Evolutionary conservation across 495 filamentous ascomycete species (phyloP), one percentile per base, ranked within the genome.

Genomic region (Trichoderma erinaceum): DNA sequence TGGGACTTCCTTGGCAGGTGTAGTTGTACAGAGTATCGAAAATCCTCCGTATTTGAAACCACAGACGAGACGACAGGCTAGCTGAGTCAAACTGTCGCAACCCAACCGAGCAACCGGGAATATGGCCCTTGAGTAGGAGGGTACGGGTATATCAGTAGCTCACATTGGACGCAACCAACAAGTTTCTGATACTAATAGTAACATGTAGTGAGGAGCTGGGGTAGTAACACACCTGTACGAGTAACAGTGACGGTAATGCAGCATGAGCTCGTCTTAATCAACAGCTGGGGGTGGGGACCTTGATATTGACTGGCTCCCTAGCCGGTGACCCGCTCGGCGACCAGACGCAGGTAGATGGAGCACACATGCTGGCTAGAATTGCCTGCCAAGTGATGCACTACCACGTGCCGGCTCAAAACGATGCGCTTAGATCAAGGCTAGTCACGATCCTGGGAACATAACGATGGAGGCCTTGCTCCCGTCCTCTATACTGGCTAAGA

Each of bases 391-490:
- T 10, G 25, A 27, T 25, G 25, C 10, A 3, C 25, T 32, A 3
- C 56, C 56, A 61, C 56, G 56, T 32, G 56, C 27, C 13, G 25
- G 56, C 25, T 25, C 23, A 21, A 61, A 61, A 61, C 13, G 25
- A 61, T 61, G 56, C 56, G 56, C 56, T 61, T 61, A 61, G 56
- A 61, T 61, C 56, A 29, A 61, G n/a, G 25, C 56, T 61, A 61
- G 56, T 61, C 56, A 35, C 0, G 6, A 32, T 61, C 56, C 56
- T 15, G 23, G 56, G 3, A 32, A 18, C 27, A 6, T 1, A 1
- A 2, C 21, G n/a, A 23, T 56, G 8, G 50, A 46, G 2, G 10
- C 10, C n/a, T 21, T 11, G 50, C 50, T 46, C 18, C 21, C 50
- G n/a, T 56, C 50, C 4, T n/a, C 50, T 56, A 25, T 56, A 16